These are phyloP conservation scores for Phoenix dactylifera DNA, from an alignment of 176 grass and related monocot genomes.

Conservation along the genomic window DNA sequence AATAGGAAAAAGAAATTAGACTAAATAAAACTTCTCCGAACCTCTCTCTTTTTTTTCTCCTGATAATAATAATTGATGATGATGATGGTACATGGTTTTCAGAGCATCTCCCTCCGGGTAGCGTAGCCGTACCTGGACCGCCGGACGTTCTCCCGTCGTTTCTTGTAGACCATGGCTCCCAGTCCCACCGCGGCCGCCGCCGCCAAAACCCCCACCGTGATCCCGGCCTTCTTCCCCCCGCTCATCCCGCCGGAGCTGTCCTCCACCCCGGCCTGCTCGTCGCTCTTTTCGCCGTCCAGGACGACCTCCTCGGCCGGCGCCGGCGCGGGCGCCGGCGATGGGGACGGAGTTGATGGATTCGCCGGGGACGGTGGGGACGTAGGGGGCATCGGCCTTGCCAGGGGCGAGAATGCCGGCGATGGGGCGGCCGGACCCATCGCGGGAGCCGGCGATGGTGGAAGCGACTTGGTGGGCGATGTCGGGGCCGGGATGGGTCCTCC, in stretches of 20 bases:
- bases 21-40: too few species aligned
- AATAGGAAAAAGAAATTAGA: too few species aligned
- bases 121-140: constrained; percentile 69
- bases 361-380: constrained; percentile 2
- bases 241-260: constrained; percentile 17
- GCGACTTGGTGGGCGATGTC: background rate
- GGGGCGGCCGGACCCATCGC: background rate
- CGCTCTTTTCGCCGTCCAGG: background rate
- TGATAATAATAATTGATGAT: too few species aligned
- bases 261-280: background rate
- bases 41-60: too few species aligned
- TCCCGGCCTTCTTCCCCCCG: constrained; percentile 51
- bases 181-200: constrained; percentile 42
- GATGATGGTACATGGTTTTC: background rate
- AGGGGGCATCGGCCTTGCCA: too few species aligned
- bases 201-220: constrained; percentile 39
- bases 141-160: constrained; percentile 66
- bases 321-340: background rate
- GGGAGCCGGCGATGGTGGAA: background rate
- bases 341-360: constrained; percentile 4
- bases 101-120: constrained; percentile 58
- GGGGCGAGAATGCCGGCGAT: background rate
- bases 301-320: constrained; percentile 9
- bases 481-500: background rate
- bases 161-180: constrained; percentile 42